Evolutionary conservation across 148 eudicot species (phyloP).

Genomic region (Mesembryanthemum crystallinum): DNA sequence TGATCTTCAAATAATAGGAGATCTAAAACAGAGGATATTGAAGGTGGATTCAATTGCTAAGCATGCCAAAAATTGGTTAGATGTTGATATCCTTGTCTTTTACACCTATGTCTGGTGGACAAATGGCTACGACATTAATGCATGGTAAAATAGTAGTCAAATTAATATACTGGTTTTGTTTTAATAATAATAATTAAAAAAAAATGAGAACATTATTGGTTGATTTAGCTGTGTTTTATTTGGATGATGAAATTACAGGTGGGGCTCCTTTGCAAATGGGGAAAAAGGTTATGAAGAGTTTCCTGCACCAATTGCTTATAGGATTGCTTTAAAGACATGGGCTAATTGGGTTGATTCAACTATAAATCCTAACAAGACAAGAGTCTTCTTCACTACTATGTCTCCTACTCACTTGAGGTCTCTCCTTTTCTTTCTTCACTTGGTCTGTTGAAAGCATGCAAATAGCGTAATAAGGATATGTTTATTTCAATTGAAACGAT

Average conservation of each 20-base stretch:
- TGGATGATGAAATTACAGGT: conserved; percentile 42
- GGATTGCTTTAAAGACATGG: conserved; percentile 82
- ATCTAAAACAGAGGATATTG: conserved; percentile 69
- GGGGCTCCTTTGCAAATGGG: conserved; percentile 93
- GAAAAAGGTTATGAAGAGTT: conserved; percentile 79
- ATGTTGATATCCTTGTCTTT: conserved; percentile 78
- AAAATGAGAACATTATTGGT: too few relatives aligned
- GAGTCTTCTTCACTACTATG: conserved; percentile 90
- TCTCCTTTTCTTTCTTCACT: background rate
- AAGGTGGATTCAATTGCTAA: conserved; percentile 74
- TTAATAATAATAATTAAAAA: too few relatives aligned
- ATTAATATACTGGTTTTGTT: too few relatives aligned
- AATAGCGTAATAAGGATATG: background rate
- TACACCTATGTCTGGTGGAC: conserved; percentile 98
- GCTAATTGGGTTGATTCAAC: conserved; percentile 97
- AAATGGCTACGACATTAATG: conserved; percentile 65
- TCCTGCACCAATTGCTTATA: conserved; percentile 66
- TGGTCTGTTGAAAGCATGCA: background rate
- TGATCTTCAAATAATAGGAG: conserved; percentile 57
- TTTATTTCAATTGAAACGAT: too few relatives aligned
- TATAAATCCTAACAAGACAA: conserved; percentile 56
- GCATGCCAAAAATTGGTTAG: conserved; percentile 77
- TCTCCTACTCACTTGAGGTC: conserved; percentile 94
- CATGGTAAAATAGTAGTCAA: conserved; percentile 52
- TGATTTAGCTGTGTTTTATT: too few relatives aligned